Evolutionary conservation across 2,329 filamentous ascomycete species (phyloP).

Genomic region (Phyllosticta citriasiana): DNA sequence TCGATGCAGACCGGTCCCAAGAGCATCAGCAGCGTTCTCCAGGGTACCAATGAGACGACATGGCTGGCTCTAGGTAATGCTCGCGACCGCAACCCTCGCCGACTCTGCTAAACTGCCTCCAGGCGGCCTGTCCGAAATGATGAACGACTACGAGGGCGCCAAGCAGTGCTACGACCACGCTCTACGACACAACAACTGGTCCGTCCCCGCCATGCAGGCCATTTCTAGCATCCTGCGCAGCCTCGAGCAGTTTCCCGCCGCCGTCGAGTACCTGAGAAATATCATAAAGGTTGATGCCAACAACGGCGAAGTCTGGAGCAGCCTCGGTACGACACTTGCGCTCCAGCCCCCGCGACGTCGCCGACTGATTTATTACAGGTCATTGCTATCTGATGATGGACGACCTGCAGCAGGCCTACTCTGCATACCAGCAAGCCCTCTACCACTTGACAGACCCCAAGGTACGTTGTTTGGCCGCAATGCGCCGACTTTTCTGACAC

Average conservation of each 20-base stretch:
- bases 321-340: conserved; percentile 56
- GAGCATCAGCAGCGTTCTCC: conserved; percentile 60
- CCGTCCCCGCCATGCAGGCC: conserved; percentile 83
- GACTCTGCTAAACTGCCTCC: conserved; percentile 15
- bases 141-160: conserved; percentile 81
- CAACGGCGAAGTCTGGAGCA: conserved; percentile 95
- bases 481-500: not conserved
- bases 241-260: conserved; percentile 87
- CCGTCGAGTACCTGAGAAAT: conserved; percentile 82
- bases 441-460: conserved; percentile 91
- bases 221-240: conserved; percentile 86
- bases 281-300: conserved; percentile 81
- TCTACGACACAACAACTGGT: conserved; percentile 77
- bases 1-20: conserved; percentile 36
- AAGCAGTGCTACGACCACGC: conserved; percentile 87
- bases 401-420: conserved; percentile 91
- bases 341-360: not conserved
- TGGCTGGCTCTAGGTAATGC: conserved; percentile 86
- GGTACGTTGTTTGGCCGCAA: conserved; percentile 16
- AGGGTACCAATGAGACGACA: conserved; percentile 71
- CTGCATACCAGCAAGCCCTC: conserved; percentile 88
- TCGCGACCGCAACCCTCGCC: conserved; percentile 11
- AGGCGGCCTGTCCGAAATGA: conserved; percentile 80
- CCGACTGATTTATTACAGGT: conserved; percentile 42
- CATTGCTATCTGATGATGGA: conserved; percentile 99